Base-by-base conservation (phyloP, 345 rosid genomes). In the Capsella bursapastoris region DNA sequence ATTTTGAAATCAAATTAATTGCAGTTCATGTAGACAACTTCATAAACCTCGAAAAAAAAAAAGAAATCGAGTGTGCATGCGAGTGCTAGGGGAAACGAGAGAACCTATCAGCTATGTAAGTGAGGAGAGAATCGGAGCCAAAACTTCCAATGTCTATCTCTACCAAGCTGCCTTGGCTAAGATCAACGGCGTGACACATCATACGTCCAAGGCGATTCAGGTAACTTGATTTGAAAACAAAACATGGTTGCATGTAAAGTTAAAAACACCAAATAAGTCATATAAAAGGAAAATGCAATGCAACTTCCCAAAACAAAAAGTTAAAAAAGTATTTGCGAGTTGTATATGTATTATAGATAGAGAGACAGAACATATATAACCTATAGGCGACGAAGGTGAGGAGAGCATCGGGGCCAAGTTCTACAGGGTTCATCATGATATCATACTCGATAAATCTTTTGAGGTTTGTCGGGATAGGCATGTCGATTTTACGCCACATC, bases 111-210 rank as follows among this genome's bases (percentile, higher is more conserved):
- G 84, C 82, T 67, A 87, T 83, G 78, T 88, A 71, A 0, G 11
- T 1, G 58, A 90, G 89, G 69, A 88, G 87, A 1, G 35, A 67
- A 61, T 86, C 86, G 28, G 64, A 65, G 27, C 83, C 81, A 27
- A 83, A 83, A 44, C 87, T 22, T 18, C 51, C 77, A 76, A 43
- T 4, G 47, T 2, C 3, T 37, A 92, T 79, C 13, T 72, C 71
- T 8, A 77, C 37, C 82, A 86, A 65, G 4, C 65, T 7, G 3
- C 91, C 89, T 5, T 22, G 60, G 82, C 91, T 86, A n/a, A 79
- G 84, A 59, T 87, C 89, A 28, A 87, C 75, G 34, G 91, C 97
- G 48, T 64, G 45, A 61, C 80, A 87, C 64, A 87, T 53, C 18
- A 6, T 35, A 41, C 45, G 45, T 41, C 45, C n/a, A 41, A 11